These are phyloP conservation scores for Apiospora arundinis DNA, from an alignment of 2,329 filamentous ascomycete genomes.

Conservation along the genomic window DNA sequence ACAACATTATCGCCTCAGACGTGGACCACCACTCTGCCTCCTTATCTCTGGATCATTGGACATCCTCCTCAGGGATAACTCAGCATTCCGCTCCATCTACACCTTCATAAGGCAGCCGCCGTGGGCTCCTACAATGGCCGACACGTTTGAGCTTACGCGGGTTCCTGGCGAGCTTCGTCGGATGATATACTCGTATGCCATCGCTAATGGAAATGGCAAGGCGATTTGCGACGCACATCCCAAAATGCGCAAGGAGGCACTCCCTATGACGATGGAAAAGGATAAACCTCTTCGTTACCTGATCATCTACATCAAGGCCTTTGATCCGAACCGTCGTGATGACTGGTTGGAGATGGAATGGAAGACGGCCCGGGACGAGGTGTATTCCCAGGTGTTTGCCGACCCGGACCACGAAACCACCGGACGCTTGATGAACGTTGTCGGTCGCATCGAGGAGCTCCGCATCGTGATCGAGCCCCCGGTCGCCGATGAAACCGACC, in stretches of 20 bases:
- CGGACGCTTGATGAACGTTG: background rate
- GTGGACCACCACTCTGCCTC: too few relatives aligned
- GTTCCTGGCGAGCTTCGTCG: background rate
- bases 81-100: too few relatives aligned
- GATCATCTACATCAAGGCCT: background rate
- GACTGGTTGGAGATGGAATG: background rate
- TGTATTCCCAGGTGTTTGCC: background rate
- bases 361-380: background rate
- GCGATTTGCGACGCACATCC: background rate
- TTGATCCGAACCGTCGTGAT: background rate
- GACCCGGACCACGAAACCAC: background rate
- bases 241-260: background rate
- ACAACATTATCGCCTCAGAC: too few relatives aligned
- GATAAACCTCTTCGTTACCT: background rate
- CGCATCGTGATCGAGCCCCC: background rate
- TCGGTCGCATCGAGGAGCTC: background rate
- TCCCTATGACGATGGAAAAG: background rate
- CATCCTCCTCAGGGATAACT: too few relatives aligned
- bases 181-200: background rate
- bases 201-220: background rate
- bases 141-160: background rate
- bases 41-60: too few relatives aligned
- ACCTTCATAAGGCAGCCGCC: too few relatives aligned
- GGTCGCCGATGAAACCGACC: background rate
- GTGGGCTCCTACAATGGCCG: background rate